A percentile compares a stretch with the other conserved stretches of the same genome.
These are phyloP conservation scores for Didymosphaeria variabile DNA, from an alignment of 2,329 filamentous ascomycete species.

Conservation along the genomic window DNA sequence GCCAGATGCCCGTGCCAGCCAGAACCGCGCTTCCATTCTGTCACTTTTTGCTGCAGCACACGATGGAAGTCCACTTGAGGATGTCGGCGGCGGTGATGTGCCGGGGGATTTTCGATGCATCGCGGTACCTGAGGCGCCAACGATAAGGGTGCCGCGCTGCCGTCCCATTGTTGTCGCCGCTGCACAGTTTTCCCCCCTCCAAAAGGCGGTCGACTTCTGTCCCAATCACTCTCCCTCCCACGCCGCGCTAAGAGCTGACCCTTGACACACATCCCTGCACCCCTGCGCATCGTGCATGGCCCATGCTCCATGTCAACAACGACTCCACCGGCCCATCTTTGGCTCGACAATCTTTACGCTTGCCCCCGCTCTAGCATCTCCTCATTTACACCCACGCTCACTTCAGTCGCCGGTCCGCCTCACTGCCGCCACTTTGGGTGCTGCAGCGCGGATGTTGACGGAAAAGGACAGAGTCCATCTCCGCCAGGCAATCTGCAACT, in stretches of 20 bases:
- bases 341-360: not conserved
- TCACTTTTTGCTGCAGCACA: not conserved
- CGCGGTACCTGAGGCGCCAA: constrained; percentile 20
- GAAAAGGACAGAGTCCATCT: constrained; percentile 1
- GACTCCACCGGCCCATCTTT: constrained; percentile 6
- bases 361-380: constrained; percentile 11
- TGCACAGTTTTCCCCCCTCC: constrained; percentile 28
- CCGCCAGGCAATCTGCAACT: constrained; percentile 9
- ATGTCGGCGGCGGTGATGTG: not conserved
- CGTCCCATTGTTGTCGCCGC: constrained; percentile 17
- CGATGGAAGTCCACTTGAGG: not conserved
- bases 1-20: not conserved
- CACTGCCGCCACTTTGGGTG: not conserved
- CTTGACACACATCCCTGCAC: constrained; percentile 24
- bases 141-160: constrained; percentile 23
- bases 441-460: not conserved
- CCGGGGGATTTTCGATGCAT: constrained; percentile 18
- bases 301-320: constrained; percentile 3
- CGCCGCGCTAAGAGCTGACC: constrained; percentile 24
- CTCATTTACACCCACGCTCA: not conserved
- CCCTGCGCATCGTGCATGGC: constrained; percentile 22
- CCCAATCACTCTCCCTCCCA: constrained; percentile 27
- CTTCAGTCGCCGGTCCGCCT: not conserved
- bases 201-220: constrained; percentile 33
- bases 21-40: not conserved